Evolutionary conservation across 129 eudicot species (phyloP).

Genomic region (Solidago caesia): DNA sequence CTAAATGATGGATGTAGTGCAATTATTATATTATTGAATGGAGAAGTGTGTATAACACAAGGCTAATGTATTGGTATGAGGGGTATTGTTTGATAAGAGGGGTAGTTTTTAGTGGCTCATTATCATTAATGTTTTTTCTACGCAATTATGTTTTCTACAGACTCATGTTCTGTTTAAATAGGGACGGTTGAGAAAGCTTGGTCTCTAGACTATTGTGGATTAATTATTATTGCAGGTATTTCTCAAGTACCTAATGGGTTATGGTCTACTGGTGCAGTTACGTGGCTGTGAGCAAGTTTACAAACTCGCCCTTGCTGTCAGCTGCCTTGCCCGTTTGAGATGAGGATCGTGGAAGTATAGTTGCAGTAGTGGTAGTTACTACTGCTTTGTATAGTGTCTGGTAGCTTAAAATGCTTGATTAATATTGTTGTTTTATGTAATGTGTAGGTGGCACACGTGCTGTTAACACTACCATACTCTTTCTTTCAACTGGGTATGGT

Average conservation of each 20-base stretch:
- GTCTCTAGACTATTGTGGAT: constrained; percentile 18
- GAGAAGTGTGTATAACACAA: too few relatives aligned
- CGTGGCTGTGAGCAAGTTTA: constrained; percentile 85
- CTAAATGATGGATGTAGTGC: too few relatives aligned
- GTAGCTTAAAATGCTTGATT: constrained; percentile 35
- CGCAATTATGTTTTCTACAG: too few relatives aligned
- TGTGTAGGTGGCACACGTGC: constrained; percentile 86
- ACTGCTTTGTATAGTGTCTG: constrained; percentile 90
- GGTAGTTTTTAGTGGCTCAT: too few relatives aligned
- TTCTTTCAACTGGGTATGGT: constrained; percentile 85
- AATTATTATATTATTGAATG: too few relatives aligned
- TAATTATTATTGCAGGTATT: constrained; percentile 81
- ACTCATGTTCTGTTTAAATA: too few relatives aligned
- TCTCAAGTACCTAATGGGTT: constrained; percentile 76
- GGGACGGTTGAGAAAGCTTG: too few relatives aligned
- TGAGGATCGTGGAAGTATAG: constrained; percentile 56
- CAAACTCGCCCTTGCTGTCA: constrained; percentile 78
- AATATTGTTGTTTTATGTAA: too few relatives aligned
- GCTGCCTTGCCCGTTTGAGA: constrained; percentile 94
- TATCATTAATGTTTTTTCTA: too few relatives aligned
- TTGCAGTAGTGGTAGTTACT: constrained; percentile 94
- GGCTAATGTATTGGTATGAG: too few relatives aligned
- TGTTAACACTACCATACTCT: constrained; percentile 79
- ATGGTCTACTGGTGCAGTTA: constrained; percentile 51
- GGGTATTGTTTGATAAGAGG: too few relatives aligned